Evolutionary conservation across 75 land plant species (phyloP), one percentile per base, ranked within the genome.

Genomic region (Cryptomeria japonica): DNA sequence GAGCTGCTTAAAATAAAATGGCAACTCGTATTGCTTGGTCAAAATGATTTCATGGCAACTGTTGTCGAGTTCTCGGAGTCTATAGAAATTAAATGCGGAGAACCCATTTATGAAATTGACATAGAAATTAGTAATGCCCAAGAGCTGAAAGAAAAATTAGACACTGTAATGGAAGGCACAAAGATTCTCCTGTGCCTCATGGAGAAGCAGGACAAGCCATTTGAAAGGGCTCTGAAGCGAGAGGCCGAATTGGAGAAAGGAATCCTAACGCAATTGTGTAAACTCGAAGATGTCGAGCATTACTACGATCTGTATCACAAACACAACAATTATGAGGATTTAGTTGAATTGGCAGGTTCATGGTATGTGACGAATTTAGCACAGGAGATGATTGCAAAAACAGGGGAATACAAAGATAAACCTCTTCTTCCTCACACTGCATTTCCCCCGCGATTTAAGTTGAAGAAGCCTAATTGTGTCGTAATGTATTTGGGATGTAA

Each of bases 401-500:
- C 92, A 79, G 96, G 94, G 58, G 2, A 93, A n/a, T 86, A 79
- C n/a, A 95, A 6, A 44, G 86, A 85, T 16, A 90, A 84, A 73
- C 87, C 92, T 3, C 1, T 3, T 32, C 36, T 31, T 31, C 2
- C 1, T 73, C 13, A 14, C 5, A 11, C 16, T 5, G 61, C 47
- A n/a, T 78, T 85, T 1, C n/a, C 38, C 7, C 88, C 49, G 10
- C 49, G 11, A 47, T 8, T 47, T 47, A 10, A 7, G 3, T 47
- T 47, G 0, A 47, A 0, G 0, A 10, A 10, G 1, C 1, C 1
- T 47, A 41, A 41, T 41, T 2, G 2, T 41, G 7, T 72, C 76
- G 87, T 89, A n/a, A 93, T 94, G 89, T 91, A 92, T 46, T 87
- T 94, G 58, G 96, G 94, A 0, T 47, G 49, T 93, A 94, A 95